phyloP scores from a whole-genome alignment of 1,284 basidiomycete genomes.

The Hortiboletus rubellus region DNA sequence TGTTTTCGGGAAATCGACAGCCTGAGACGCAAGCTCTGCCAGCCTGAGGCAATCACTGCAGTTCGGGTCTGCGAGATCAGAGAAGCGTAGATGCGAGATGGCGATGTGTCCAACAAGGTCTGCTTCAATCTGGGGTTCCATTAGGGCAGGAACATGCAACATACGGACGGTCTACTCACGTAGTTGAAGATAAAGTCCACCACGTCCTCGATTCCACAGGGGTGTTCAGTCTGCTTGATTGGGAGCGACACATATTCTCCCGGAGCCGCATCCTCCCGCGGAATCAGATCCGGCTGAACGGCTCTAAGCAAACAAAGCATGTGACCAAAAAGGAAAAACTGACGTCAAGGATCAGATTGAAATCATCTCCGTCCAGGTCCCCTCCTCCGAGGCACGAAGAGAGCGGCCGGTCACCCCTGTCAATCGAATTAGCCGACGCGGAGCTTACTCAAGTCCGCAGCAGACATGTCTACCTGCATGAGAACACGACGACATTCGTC shows the following conservation, averaged over 20 bases:
- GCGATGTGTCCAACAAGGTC: slow-evolving; percentile 53
- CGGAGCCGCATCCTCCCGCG: slow-evolving; percentile 23
- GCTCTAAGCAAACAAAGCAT: slow-evolving; percentile 8
- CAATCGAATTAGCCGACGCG: slow-evolving; percentile 9
- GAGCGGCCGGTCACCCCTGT: slow-evolving; percentile 42
- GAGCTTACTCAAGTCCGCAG: background rate
- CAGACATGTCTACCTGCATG: slow-evolving; percentile 31
- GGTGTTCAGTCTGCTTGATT: slow-evolving; percentile 32
- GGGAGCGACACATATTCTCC: slow-evolving; percentile 41
- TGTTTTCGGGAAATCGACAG: slow-evolving; percentile 69
- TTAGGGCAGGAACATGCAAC: slow-evolving; percentile 1
- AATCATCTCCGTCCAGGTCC: slow-evolving; percentile 49
- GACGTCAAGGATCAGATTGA: slow-evolving; percentile 43
- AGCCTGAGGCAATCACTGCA: slow-evolving; percentile 52
- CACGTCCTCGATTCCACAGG: slow-evolving; percentile 48
- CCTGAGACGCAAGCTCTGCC: slow-evolving; percentile 66
- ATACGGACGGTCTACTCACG: slow-evolving; percentile 24
- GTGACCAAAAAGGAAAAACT: slow-evolving; percentile 13
- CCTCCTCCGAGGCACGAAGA: slow-evolving; percentile 49
- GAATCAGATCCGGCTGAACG: slow-evolving; percentile 34
- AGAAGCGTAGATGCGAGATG: slow-evolving; percentile 62
- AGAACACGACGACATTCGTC: slow-evolving; percentile 42
- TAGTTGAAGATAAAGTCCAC: slow-evolving; percentile 53
- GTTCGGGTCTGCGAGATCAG: slow-evolving; percentile 55
- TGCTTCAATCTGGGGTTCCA: slow-evolving; percentile 47